Conservation (phyloP, 192 early-diverging fungal species). For the Jimgerdemannia flammicorona region DNA sequence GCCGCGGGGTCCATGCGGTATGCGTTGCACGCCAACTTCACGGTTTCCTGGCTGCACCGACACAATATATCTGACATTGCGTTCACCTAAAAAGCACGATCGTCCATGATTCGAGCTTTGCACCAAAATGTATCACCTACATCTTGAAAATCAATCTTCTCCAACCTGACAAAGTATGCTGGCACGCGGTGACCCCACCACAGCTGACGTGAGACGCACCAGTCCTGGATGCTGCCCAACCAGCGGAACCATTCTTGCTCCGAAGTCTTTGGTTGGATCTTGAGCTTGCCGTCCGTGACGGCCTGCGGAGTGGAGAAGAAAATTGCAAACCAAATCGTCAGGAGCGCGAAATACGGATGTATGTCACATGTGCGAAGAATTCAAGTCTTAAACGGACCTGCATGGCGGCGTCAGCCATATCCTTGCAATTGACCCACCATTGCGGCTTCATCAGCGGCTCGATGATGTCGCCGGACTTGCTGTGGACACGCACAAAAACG, state of each 20-base stretch:
- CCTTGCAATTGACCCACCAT: constrained; percentile 96
- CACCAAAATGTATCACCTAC: constrained; percentile 2
- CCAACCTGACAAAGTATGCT: constrained; percentile 89
- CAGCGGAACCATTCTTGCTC: constrained; percentile 96
- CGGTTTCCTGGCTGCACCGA: too few relatives aligned
- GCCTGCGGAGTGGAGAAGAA: constrained; percentile 33
- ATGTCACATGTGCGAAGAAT: not conserved
- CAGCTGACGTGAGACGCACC: constrained; percentile 98
- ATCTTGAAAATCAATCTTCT: constrained; percentile 48
- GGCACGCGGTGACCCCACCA: constrained; percentile 99
- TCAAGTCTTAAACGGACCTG: not conserved
- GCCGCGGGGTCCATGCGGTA: too few relatives aligned
- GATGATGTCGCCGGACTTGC: constrained; percentile 88
- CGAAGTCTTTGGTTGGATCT: constrained; percentile 79
- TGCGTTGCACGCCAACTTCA: too few relatives aligned
- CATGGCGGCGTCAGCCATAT: constrained; percentile 81
- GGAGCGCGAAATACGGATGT: not conserved
- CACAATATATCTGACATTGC: not conserved
- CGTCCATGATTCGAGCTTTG: not conserved
- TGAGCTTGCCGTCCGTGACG: constrained; percentile 74
- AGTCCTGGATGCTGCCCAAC: constrained; percentile 95
- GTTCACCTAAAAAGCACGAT: not conserved
- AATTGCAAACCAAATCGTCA: not conserved
- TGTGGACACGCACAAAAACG: not conserved
- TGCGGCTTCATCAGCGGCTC: constrained; percentile 99